Conservation (phyloP, 2,329 filamentous ascomycete species). For the Aspergillus intermedius region DNA sequence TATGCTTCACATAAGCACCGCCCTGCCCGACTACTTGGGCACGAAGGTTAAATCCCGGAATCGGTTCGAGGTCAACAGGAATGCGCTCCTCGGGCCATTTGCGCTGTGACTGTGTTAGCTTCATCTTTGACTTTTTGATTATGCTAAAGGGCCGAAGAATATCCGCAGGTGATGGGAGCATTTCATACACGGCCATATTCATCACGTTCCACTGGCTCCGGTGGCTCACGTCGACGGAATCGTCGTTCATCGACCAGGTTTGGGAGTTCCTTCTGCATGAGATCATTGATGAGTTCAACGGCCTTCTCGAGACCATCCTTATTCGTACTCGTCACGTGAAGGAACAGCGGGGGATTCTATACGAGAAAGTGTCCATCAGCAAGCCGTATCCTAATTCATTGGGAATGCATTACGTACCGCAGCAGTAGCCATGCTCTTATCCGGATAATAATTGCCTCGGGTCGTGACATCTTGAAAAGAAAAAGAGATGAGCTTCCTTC, state of each 20-base stretch:
- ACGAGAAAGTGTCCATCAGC: not conserved
- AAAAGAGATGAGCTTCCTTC: slow-evolving; percentile 55
- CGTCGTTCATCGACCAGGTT: slow-evolving; percentile 91
- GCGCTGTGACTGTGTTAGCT: slow-evolving; percentile 49
- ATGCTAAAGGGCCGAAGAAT: not conserved
- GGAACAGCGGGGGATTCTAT: slow-evolving; percentile 86
- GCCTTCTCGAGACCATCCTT: slow-evolving; percentile 90
- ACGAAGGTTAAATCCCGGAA: slow-evolving; percentile 90
- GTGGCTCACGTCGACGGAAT: slow-evolving; percentile 72
- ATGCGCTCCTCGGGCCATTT: slow-evolving; percentile 99
- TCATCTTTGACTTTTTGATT: not conserved
- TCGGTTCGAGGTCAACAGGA: slow-evolving; percentile 79
- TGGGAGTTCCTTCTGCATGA: slow-evolving; percentile 93
- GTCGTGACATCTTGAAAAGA: slow-evolving; percentile 91
- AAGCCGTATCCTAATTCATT: not conserved
- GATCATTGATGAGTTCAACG: slow-evolving; percentile 79
- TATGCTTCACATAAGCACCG: slow-evolving; percentile 95
- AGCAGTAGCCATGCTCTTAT: slow-evolving; percentile 94
- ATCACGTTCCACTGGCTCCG: slow-evolving; percentile 76
- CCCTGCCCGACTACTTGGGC: slow-evolving; percentile 94
- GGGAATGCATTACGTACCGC: slow-evolving; percentile 56
- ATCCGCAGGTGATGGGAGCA: too few species aligned
- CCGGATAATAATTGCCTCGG: slow-evolving; percentile 90
- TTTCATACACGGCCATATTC: slow-evolving; percentile 72
- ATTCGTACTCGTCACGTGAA: slow-evolving; percentile 87